These are phyloP conservation scores for Clonostachys byssicola DNA, from an alignment of 2,329 filamentous ascomycete genomes.

Conservation along the genomic window DNA sequence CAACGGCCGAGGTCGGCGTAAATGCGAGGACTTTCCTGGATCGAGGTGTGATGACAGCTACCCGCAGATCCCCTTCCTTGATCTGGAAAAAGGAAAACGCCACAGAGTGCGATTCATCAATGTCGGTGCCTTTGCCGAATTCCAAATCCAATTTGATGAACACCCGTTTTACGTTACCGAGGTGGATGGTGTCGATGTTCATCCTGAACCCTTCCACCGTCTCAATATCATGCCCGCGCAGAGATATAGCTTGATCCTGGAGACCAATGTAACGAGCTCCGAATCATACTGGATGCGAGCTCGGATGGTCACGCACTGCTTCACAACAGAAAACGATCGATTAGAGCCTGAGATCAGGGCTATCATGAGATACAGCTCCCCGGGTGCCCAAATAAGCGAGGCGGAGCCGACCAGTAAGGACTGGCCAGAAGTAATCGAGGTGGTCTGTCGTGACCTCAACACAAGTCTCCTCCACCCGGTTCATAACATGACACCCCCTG, in stretches of 20 bases:
- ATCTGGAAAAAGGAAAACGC: constrained; percentile 46
- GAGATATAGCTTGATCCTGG: constrained; percentile 40
- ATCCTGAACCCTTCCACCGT: constrained; percentile 46
- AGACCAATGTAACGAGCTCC: constrained; percentile 47
- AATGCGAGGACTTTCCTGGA: constrained; percentile 24
- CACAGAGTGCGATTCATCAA: constrained; percentile 46
- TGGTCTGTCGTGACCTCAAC: constrained; percentile 50
- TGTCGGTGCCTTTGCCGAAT: constrained; percentile 66
- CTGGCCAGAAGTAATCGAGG: constrained; percentile 41
- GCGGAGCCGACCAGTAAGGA: constrained; percentile 32
- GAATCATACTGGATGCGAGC: constrained; percentile 47
- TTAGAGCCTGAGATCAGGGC: constrained; percentile 21
- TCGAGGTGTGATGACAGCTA: constrained; percentile 39
- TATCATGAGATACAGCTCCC: constrained; percentile 19
- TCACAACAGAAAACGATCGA: constrained; percentile 20
- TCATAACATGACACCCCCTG: constrained; percentile 24
- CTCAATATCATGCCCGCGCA: constrained; percentile 46
- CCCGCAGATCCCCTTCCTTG: constrained; percentile 18
- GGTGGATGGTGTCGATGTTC: constrained; percentile 40
- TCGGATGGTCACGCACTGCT: constrained; percentile 33
- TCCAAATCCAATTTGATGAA: constrained; percentile 67
- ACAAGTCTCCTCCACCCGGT: constrained; percentile 37
- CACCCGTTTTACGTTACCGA: constrained; percentile 56
- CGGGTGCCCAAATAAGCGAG: rapidly evolving
- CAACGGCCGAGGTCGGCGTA: constrained; percentile 43